Conservation (phyloP, 441 rosid species). For the Euphorbia corollata region DNA sequence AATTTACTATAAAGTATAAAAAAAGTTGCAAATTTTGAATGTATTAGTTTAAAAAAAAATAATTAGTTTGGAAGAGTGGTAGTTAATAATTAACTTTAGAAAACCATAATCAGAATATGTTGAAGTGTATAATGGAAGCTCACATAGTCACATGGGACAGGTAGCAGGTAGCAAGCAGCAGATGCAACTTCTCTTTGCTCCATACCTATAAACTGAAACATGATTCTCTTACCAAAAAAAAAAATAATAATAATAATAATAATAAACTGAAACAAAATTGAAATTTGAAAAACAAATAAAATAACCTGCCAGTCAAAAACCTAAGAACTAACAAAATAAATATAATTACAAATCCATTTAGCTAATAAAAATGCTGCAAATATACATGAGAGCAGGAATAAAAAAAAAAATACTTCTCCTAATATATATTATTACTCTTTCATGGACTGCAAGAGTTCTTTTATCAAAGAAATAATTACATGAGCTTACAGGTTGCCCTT, state of each 20-base stretch:
- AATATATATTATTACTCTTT: not conserved
- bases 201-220: not conserved
- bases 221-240: too few relatives aligned
- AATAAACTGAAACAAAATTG: not conserved
- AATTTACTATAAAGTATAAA: too few relatives aligned
- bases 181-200: not conserved
- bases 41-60: too few relatives aligned
- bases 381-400: not conserved
- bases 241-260: too few relatives aligned
- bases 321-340: not conserved
- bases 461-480: constrained; percentile 33
- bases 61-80: too few relatives aligned
- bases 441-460: not conserved
- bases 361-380: not conserved
- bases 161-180: not conserved
- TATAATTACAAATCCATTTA: not conserved
- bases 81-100: too few relatives aligned
- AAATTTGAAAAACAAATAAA: not conserved
- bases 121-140: not conserved
- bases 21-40: too few relatives aligned
- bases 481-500: constrained; percentile 17
- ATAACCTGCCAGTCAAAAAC: not conserved
- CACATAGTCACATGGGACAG: constrained; percentile 9
- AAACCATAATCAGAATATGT: not conserved
- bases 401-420: not conserved